Conservation (phyloP, 2,329 filamentous ascomycete genomes). For the Alternaria burnsii region DNA sequence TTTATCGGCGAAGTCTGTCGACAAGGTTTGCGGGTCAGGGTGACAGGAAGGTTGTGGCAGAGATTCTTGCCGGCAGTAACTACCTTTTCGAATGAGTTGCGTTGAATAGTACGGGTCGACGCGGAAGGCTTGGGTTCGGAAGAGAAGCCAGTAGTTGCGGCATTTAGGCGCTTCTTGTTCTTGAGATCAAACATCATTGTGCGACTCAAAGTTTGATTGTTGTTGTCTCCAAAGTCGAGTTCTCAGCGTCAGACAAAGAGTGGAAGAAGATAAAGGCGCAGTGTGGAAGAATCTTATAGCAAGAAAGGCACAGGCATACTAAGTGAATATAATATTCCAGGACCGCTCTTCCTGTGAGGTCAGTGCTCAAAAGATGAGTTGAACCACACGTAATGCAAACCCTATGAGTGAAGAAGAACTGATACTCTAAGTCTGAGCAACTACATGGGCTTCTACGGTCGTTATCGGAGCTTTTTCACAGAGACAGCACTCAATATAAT, state of each 20-base stretch:
- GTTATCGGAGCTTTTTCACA: not conserved
- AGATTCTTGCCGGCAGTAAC: not conserved
- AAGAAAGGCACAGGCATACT: not conserved
- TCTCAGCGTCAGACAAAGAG: not conserved
- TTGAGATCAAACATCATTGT: not conserved
- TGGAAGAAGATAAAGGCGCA: not conserved
- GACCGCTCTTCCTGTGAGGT: not conserved
- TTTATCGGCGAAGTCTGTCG: not conserved
- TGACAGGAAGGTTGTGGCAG: not conserved
- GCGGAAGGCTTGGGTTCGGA: not conserved
- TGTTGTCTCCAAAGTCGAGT: not conserved
- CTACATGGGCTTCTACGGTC: not conserved
- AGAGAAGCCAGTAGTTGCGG: not conserved
- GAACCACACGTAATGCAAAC: not conserved
- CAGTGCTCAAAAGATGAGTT: not conserved
- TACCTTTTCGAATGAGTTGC: not conserved
- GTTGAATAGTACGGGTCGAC: not conserved
- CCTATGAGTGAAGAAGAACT: not conserved
- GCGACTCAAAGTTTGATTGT: not conserved
- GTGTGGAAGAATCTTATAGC: not conserved
- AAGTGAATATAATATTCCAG: not conserved
- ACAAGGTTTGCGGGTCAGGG: not conserved
- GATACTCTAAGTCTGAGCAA: not conserved
- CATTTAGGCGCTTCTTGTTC: not conserved
- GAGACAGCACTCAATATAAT: not conserved